Evolutionary conservation across 2,329 filamentous ascomycete species (phyloP).

Genomic region (Stemphylium beticola): DNA sequence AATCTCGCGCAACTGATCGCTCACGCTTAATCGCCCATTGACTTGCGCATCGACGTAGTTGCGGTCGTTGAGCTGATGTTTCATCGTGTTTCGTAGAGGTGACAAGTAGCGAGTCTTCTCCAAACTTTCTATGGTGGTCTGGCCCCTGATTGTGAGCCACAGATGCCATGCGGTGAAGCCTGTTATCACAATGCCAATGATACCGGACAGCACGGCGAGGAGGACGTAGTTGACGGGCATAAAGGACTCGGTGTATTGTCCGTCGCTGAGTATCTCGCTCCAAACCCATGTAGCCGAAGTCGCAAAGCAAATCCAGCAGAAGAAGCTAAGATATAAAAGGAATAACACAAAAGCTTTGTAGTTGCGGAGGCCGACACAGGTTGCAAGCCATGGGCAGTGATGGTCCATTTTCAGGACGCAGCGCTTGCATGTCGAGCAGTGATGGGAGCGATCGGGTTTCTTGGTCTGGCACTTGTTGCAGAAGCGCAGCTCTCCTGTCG

Average conservation of each 20-base stretch:
- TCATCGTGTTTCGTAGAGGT: constrained; percentile 74
- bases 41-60: constrained; percentile 53
- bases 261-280: constrained; percentile 75
- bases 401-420: constrained; percentile 99
- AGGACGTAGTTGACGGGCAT: constrained; percentile 92
- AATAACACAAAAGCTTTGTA: constrained; percentile 97
- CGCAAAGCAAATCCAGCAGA: constrained; percentile 82
- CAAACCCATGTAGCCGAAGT: constrained; percentile 83
- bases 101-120: constrained; percentile 95
- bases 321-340: constrained; percentile 84
- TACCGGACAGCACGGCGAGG: constrained; percentile 82
- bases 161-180: constrained; percentile 95
- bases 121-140: constrained; percentile 95
- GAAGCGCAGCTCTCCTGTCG: constrained; percentile 80
- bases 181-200: constrained; percentile 86
- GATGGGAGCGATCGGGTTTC: constrained; percentile 95
- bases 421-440: constrained; percentile 91
- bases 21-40: constrained; percentile 51
- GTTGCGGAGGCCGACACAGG: constrained; percentile 90
- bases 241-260: constrained; percentile 73
- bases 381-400: constrained; percentile 97
- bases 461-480: constrained; percentile 97
- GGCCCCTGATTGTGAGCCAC: constrained; percentile 74
- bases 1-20: constrained; percentile 79
- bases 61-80: constrained; percentile 62